phyloP scores from a whole-genome alignment of 2,329 filamentous ascomycete genomes.

The Pseudogymnoascus sp. region DNA sequence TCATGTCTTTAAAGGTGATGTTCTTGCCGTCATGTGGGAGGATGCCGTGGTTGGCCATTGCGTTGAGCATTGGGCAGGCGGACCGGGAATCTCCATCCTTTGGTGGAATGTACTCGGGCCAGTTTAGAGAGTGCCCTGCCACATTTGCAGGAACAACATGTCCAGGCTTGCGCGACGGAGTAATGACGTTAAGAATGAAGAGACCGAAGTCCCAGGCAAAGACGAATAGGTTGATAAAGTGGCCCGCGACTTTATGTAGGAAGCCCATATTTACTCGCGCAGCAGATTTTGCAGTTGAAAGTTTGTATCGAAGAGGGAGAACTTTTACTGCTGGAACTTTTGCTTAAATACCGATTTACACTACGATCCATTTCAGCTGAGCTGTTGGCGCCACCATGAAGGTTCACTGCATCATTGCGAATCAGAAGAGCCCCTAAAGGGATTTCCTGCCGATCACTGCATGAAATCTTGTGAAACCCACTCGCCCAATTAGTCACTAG shows the following conservation, averaged over 20 bases:
- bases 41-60: slow-evolving; percentile 35
- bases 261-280: neutral
- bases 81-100: slow-evolving; percentile 28
- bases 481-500: neutral
- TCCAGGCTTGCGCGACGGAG: slow-evolving; percentile 30
- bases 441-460: neutral
- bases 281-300: neutral
- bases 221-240: slow-evolving; percentile 30
- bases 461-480: neutral
- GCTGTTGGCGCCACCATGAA: slow-evolving; percentile 4
- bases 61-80: slow-evolving; percentile 35
- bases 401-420: neutral
- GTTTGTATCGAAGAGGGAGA: neutral
- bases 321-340: neutral
- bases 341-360: neutral
- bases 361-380: neutral
- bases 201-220: slow-evolving; percentile 33
- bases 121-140: slow-evolving; percentile 30
- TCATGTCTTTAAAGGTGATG: slow-evolving; percentile 25
- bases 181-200: slow-evolving; percentile 31
- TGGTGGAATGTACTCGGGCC: slow-evolving; percentile 32
- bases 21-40: slow-evolving; percentile 33
- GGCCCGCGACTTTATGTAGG: slow-evolving; percentile 3
- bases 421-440: neutral
- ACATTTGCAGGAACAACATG: slow-evolving; percentile 29